These are phyloP conservation scores for Picochlorum sp. DNA, from an alignment of 139 green algal genomes.

Conservation along the genomic window DNA sequence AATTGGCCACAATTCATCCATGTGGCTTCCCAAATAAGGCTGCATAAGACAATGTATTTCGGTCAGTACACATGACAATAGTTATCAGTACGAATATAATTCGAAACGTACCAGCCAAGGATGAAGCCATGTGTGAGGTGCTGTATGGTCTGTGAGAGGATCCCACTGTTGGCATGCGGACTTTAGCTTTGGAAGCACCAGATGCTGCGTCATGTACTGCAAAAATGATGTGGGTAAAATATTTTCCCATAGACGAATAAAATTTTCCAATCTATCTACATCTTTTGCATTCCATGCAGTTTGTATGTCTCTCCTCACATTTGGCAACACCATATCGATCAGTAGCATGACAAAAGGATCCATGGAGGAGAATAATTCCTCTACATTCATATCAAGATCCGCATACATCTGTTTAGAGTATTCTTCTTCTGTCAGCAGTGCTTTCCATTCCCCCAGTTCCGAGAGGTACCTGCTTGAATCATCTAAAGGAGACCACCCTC, in stretches of 20 bases:
- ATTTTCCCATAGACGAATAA: conserved; percentile 73
- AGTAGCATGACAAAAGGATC: conserved; percentile 73
- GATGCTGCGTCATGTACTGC: conserved; percentile 56
- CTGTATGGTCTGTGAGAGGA: conserved; percentile 66
- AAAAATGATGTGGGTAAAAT: conserved; percentile 40
- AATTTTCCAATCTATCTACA: conserved; percentile 68
- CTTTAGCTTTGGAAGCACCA: conserved; percentile 77
- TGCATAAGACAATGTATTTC: not conserved
- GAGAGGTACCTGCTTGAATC: conserved; percentile 30
- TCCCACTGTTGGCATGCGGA: conserved; percentile 79
- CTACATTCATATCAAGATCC: conserved; percentile 1
- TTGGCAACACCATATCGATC: conserved; percentile 68
- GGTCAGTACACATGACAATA: not conserved
- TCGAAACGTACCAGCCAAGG: conserved; percentile 71
- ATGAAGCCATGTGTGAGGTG: conserved; percentile 93
- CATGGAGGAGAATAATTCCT: not conserved
- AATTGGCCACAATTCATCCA: conserved; percentile 76
- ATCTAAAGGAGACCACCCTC: conserved; percentile 49
- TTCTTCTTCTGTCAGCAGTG: conserved; percentile 53
- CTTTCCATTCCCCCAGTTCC: conserved; percentile 50
- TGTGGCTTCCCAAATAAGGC: conserved; percentile 50
- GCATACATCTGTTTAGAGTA: conserved; percentile 15
- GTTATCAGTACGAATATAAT: not conserved
- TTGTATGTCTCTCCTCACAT: conserved; percentile 52
- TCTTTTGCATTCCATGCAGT: conserved; percentile 74